A percentile compares a stretch with the other conserved stretches of the same genome.
phyloP scores from a whole-genome alignment of 108 stramenopile genomes.

The Nitzschia sp. region DNA sequence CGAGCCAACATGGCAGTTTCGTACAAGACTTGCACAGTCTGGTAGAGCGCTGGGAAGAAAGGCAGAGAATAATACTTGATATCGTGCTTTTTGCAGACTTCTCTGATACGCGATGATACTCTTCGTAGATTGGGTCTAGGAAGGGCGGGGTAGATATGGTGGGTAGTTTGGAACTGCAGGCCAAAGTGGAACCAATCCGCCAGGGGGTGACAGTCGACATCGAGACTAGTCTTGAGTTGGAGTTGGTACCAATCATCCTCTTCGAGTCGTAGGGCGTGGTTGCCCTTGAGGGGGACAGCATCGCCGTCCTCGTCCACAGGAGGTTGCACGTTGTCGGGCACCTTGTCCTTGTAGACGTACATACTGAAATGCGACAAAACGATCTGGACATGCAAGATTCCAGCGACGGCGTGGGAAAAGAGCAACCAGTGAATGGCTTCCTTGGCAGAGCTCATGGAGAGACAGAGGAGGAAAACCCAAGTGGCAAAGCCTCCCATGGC shows the following conservation, averaged over 20 bases:
- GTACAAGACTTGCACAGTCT: slow-evolving; percentile 18
- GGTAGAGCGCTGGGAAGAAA: slow-evolving; percentile 25
- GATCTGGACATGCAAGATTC: slow-evolving; percentile 80
- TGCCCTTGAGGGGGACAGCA: not conserved
- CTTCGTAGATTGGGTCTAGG: slow-evolving; percentile 84
- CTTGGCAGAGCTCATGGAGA: slow-evolving; percentile 43
- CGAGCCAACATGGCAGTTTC: slow-evolving; percentile 13
- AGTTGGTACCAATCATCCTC: slow-evolving; percentile 49
- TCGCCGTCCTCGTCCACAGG: not conserved
- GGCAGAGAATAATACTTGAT: slow-evolving; percentile 60
- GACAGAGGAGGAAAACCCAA: slow-evolving; percentile 53
- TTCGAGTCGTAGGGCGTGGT: not conserved
- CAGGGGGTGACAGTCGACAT: slow-evolving; percentile 76
- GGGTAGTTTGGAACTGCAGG: slow-evolving; percentile 90
- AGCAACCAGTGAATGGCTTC: slow-evolving; percentile 63
- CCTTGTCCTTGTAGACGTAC: slow-evolving; percentile 21
- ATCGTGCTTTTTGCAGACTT: slow-evolving; percentile 74
- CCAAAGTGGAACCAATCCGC: slow-evolving; percentile 95
- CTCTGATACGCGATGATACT: slow-evolving; percentile 55
- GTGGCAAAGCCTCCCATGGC: slow-evolving; percentile 57
- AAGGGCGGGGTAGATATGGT: slow-evolving; percentile 89
- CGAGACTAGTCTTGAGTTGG: slow-evolving; percentile 72
- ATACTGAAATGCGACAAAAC: slow-evolving; percentile 45
- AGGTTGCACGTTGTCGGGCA: slow-evolving; percentile 42
- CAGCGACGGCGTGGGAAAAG: slow-evolving; percentile 77